phyloP scores from a whole-genome alignment of 2,329 filamentous ascomycete genomes.

The Stachybotrys elegans region DNA sequence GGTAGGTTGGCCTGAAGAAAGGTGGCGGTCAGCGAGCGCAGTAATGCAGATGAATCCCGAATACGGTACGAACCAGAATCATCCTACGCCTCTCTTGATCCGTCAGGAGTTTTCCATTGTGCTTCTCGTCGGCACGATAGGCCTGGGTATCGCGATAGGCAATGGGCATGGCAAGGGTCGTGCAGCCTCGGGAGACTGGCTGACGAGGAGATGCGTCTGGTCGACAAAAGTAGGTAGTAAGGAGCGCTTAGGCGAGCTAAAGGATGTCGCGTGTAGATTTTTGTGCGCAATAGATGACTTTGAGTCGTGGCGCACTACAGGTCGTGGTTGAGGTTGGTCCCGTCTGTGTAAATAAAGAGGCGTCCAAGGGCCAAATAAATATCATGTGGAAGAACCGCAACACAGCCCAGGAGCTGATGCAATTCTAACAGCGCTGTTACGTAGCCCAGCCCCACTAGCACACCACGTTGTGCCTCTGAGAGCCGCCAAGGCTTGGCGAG shows the following conservation, averaged over 20 bases:
- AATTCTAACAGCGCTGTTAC: constrained; percentile 11
- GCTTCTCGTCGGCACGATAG: constrained; percentile 34
- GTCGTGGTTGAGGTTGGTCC: too few relatives aligned
- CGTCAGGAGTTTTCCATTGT: constrained; percentile 25
- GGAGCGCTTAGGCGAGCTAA: too few relatives aligned
- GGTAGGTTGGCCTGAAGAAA: constrained; percentile 28
- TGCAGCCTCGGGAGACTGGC: constrained; percentile 22
- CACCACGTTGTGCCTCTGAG: background rate
- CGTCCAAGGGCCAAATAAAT: constrained; percentile 2
- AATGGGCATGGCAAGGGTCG: constrained; percentile 26
- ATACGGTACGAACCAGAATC: constrained; percentile 24
- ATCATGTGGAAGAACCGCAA: background rate
- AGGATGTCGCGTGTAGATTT: too few relatives aligned
- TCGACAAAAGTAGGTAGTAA: too few relatives aligned
- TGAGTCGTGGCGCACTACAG: too few relatives aligned
- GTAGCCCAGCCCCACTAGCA: constrained; percentile 17
- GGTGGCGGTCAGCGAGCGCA: background rate
- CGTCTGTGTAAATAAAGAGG: too few relatives aligned
- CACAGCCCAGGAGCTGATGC: constrained; percentile 3
- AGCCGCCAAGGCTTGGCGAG: background rate
- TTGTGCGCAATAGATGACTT: too few relatives aligned
- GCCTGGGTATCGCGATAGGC: constrained; percentile 29
- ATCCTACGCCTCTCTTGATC: constrained; percentile 32
- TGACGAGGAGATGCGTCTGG: too few relatives aligned
- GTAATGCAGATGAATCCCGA: background rate